Base-by-base conservation (phyloP, 116 monocot species). In the Zostera marina region DNA sequence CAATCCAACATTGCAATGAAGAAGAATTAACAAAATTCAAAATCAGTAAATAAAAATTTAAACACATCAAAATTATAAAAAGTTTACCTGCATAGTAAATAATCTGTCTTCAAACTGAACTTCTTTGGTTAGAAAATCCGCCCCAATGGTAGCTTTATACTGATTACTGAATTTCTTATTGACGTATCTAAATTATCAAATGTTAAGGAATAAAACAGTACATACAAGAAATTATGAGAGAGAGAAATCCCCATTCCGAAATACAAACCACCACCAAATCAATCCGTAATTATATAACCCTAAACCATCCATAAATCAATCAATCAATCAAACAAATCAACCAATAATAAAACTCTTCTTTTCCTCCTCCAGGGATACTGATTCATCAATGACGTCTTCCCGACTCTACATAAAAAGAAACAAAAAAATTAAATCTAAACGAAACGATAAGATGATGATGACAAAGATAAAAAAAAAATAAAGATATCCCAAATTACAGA, bases 81-180 rank as follows among this genome's bases (percentile, higher is more conserved):
- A 59, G n/a, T 66, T 58, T 38, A 79, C 92, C 79, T 93, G 92
- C 59, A 93, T 56, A 1, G 92, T 93, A 69, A 93, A 93, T 14
- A 81, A 66, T 48, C 87, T 67, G 47, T 93, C 92, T 42, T 93
- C 92, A 64, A 79, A 74, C 64, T 93, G 92, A 23, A 93, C 77
- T 42, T 87, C 92, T 45, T 93, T 93, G 22, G 92, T 93, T 51
- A 93, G 70, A 70, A 93, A 93, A 81, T 93, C 92, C 9, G 92
- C 84, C 17, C 92, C 92, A 55, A 84, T 93, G 3, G 92, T 93
- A 0, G 92, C 87, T 66, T 93, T 93, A 40, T 93, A 93, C 72
- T 93, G 92, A 68, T 87, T 87, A 56, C 87, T 93, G 55, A 93
- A 93, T 73, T 87, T 93, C 49, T 66, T 59, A 56, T 81, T 89